Percentiles rank a stretch among this genome's conserved stretches.
These are phyloP conservation scores for Auriscalpium orientale DNA, from an alignment of 768 basidiomycete species.

Conservation along the genomic window DNA sequence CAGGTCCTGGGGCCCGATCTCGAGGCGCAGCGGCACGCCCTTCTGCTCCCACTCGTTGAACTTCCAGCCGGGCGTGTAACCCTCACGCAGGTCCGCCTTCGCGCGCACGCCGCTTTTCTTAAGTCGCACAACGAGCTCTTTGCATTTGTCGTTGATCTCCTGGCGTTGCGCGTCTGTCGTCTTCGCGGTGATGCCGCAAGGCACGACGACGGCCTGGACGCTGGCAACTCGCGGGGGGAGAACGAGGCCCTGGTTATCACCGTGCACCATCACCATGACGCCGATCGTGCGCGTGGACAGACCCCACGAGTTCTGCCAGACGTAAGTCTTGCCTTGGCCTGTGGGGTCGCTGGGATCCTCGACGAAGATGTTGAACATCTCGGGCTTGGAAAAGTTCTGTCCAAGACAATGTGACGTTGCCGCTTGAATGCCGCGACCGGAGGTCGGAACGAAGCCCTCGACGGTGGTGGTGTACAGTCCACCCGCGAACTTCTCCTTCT, in stretches of 20 bases:
- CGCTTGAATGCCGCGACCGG: slow-evolving; percentile 95
- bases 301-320: slow-evolving; percentile 99
- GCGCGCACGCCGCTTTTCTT: slow-evolving; percentile 71
- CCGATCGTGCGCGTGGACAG: slow-evolving; percentile 93
- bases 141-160: slow-evolving; percentile 70
- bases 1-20: slow-evolving; percentile 92
- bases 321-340: slow-evolving; percentile 63
- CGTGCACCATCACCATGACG: slow-evolving; percentile 99
- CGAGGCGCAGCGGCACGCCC: slow-evolving; percentile 96
- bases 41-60: slow-evolving; percentile 99
- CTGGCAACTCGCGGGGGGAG: slow-evolving; percentile 96
- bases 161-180: slow-evolving; percentile 58
- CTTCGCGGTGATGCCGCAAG: slow-evolving; percentile 90
- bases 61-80: slow-evolving; percentile 97
- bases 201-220: slow-evolving; percentile 85
- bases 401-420: slow-evolving; percentile 98
- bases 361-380: slow-evolving; percentile 98
- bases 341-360: slow-evolving; percentile 82
- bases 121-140: slow-evolving; percentile 66
- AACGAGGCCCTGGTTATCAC: slow-evolving; percentile 95
- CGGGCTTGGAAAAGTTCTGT: slow-evolving; percentile 92
- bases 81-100: slow-evolving; percentile 88
- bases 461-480: slow-evolving; percentile 97
- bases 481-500: slow-evolving; percentile 99
- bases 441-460: slow-evolving; percentile 95